Evolutionary conservation across 306 rosid species (phyloP).

Genomic region (Quercus cerris): DNA sequence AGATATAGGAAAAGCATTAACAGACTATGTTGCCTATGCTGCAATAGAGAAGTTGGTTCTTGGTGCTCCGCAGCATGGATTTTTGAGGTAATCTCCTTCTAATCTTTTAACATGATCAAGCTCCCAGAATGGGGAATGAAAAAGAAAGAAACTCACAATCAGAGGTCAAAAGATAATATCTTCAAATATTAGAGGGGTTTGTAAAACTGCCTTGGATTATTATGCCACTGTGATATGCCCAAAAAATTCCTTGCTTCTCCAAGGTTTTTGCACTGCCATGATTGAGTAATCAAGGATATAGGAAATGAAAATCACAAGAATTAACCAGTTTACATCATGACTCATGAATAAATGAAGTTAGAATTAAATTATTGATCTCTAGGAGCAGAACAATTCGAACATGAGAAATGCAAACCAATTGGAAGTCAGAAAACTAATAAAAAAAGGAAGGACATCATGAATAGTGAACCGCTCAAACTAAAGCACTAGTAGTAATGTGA

Average conservation of each 20-base stretch:
- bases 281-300: not conserved
- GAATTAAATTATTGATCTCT: not conserved
- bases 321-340: not conserved
- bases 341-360: not conserved
- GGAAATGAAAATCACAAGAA: not conserved
- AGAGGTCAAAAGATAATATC: too few species aligned
- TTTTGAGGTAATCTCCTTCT: slow-evolving; percentile 54
- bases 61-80: slow-evolving; percentile 75
- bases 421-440: too few species aligned
- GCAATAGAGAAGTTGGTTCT: slow-evolving; percentile 79
- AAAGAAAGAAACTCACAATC: too few species aligned
- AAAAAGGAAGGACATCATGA: too few species aligned
- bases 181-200: too few species aligned
- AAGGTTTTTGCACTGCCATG: not conserved
- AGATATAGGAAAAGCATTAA: slow-evolving; percentile 67
- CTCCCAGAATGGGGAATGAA: too few species aligned
- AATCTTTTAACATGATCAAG: too few species aligned
- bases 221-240: not conserved
- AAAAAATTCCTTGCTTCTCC: not conserved
- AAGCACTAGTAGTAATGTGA: too few species aligned
- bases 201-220: not conserved
- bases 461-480: too few species aligned
- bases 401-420: not conserved
- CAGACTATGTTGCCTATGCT: slow-evolving; percentile 69
- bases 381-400: not conserved